These are phyloP conservation scores for Wallacemonas sp. DNA, from an alignment of 208 protist species.

Conservation along the genomic window DNA sequence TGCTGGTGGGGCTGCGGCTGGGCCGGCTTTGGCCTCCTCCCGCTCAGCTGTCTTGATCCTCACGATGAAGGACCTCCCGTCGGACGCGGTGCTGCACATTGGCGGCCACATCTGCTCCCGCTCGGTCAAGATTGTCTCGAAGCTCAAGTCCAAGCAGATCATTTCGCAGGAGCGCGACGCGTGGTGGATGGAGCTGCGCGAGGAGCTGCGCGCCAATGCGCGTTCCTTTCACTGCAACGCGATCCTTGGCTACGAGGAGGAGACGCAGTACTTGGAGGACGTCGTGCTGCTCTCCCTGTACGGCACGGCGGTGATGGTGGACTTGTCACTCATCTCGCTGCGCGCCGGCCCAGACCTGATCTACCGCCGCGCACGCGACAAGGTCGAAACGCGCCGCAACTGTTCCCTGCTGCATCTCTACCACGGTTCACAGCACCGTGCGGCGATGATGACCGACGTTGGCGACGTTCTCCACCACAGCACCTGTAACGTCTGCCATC, in stretches of 20 bases:
- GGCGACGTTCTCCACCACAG: constrained; percentile 43
- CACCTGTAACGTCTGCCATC: constrained; percentile 70
- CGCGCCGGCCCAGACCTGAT: constrained; percentile 71
- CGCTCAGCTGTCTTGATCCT: constrained; percentile 67
- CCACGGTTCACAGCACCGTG: constrained; percentile 31
- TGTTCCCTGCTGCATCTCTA: constrained; percentile 80
- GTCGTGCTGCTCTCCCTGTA: constrained; percentile 84
- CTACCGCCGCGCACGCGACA: constrained; percentile 48
- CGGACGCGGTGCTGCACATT: constrained; percentile 75
- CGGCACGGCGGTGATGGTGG: constrained; percentile 89
- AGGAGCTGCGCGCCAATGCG: constrained; percentile 90
- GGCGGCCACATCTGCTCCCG: constrained; percentile 86
- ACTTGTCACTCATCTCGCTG: constrained; percentile 52
- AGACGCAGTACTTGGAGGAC: constrained; percentile 83
- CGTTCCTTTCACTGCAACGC: constrained; percentile 89
- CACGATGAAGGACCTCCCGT: constrained; percentile 85
- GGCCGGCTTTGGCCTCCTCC: constrained; percentile 6
- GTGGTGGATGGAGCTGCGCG: constrained; percentile 93
- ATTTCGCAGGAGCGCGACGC: constrained; percentile 89
- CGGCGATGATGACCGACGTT: constrained; percentile 27
- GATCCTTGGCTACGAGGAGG: constrained; percentile 90
- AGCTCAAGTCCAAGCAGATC: constrained; percentile 79
- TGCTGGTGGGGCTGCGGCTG: background rate
- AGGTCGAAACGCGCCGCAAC: constrained; percentile 34
- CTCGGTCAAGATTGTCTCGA: constrained; percentile 89